Evolutionary conservation across 441 rosid genomes (phyloP).

Genomic region (Omphalea diandra): DNA sequence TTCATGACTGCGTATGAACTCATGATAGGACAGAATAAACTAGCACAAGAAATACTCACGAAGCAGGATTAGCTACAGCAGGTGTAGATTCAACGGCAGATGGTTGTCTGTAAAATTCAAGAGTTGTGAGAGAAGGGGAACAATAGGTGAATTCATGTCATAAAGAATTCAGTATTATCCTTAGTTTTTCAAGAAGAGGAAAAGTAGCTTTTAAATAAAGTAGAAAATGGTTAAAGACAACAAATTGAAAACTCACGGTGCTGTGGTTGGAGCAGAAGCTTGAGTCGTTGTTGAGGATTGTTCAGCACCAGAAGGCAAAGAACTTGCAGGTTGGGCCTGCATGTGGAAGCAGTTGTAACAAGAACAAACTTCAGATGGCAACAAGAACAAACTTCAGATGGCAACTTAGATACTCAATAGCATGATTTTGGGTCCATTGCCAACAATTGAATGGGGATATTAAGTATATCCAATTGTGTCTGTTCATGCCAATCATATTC

Average conservation of each 20-base stretch:
- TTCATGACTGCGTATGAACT: too few relatives aligned
- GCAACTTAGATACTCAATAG: conserved; percentile 1
- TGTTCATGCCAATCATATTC: too few relatives aligned
- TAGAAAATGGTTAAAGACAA: not conserved
- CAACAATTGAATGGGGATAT: not conserved
- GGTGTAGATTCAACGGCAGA: conserved; percentile 39
- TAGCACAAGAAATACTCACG: conserved; percentile 38
- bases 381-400: conserved; percentile 18
- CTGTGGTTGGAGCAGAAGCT: conserved; percentile 31
- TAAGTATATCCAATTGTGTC: not conserved
- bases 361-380: conserved; percentile 16
- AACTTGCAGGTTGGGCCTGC: conserved; percentile 22
- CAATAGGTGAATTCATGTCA: not conserved
- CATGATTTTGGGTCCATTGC: not conserved
- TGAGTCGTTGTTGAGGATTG: conserved; percentile 18
- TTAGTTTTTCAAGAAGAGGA: not conserved
- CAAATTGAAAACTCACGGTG: conserved; percentile 38
- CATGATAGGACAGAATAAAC: too few relatives aligned
- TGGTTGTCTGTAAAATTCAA: conserved; percentile 36
- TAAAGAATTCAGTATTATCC: too few relatives aligned
- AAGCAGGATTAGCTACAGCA: conserved; percentile 23
- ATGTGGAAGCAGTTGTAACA: conserved; percentile 12
- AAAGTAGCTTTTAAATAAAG: conserved; percentile 5
- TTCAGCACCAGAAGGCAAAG: conserved; percentile 24
- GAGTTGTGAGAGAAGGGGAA: conserved; percentile 6